phyloP scores from a whole-genome alignment of 2,329 filamentous ascomycete species.

The Penicillium sp. region DNA sequence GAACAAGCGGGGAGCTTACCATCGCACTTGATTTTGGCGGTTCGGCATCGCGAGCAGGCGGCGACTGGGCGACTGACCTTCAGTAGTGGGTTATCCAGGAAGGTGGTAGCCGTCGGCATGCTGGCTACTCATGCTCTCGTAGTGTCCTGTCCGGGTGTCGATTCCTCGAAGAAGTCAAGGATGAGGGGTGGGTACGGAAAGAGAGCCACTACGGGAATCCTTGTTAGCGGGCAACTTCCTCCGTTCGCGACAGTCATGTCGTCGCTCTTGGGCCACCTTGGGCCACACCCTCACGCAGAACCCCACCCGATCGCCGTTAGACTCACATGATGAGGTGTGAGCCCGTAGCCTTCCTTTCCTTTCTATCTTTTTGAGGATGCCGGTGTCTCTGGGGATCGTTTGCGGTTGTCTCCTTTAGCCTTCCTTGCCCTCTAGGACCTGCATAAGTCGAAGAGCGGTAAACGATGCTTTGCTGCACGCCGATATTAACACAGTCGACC shows the following conservation, averaged over 20 bases:
- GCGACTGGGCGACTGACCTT: slow-evolving; percentile 76
- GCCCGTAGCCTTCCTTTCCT: neutral
- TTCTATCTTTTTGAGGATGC: neutral
- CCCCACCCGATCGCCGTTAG: slow-evolving; percentile 3
- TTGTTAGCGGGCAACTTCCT: slow-evolving; percentile 1
- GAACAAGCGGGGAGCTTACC: slow-evolving; percentile 94
- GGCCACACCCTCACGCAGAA: neutral
- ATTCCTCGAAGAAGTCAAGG: neutral
- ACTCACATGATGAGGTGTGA: slow-evolving; percentile 17
- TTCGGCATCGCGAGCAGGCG: slow-evolving; percentile 80
- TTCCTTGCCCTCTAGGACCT: neutral
- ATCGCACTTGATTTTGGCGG: slow-evolving; percentile 97
- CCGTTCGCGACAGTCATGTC: neutral
- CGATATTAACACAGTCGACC: neutral
- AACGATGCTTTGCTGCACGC: slow-evolving; percentile 2
- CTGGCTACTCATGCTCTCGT: slow-evolving; percentile 9
- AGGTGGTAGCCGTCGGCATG: slow-evolving; percentile 40
- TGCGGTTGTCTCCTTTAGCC: neutral
- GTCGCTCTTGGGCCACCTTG: neutral
- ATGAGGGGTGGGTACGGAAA: neutral
- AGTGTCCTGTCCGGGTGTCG: neutral
- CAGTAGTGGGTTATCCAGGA: slow-evolving; percentile 45
- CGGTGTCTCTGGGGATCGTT: neutral
- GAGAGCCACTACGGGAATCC: neutral
- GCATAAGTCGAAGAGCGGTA: slow-evolving; percentile 13